Evolutionary conservation across 495 filamentous ascomycete species (phyloP).

Genomic region (Aspergillus kassunensis): DNA sequence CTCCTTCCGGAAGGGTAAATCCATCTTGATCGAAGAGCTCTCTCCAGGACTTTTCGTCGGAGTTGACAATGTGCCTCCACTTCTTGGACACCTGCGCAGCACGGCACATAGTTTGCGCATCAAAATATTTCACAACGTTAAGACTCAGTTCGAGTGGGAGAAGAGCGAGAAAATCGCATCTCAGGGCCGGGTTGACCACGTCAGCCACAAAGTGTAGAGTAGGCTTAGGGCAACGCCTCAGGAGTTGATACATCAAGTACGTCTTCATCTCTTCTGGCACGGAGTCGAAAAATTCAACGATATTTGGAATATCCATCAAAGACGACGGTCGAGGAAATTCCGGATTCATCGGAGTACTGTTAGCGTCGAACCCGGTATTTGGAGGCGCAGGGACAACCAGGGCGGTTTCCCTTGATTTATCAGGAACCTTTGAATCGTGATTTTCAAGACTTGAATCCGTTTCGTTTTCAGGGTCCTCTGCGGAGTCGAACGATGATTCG

Average conservation of each 20-base stretch:
- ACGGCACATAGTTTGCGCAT: constrained; percentile 81
- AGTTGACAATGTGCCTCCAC: constrained; percentile 86
- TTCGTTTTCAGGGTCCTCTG: constrained; percentile 41
- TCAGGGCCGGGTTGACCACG: constrained; percentile 92
- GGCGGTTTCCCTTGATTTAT: constrained; percentile 20
- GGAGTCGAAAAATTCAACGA: constrained; percentile 86
- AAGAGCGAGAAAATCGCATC: constrained; percentile 83
- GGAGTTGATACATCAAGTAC: constrained; percentile 93
- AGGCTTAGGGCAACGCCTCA: constrained; percentile 82
- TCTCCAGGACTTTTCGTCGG: constrained; percentile 94
- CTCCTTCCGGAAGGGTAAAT: constrained; percentile 71
- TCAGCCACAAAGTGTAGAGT: constrained; percentile 89
- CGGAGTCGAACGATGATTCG: constrained; percentile 43
- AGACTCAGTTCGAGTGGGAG: constrained; percentile 84
- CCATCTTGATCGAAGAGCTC: constrained; percentile 83
- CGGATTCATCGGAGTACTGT: constrained; percentile 7
- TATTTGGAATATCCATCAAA: constrained; percentile 70
- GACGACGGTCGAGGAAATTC: constrained; percentile 33
- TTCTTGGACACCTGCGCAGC: constrained; percentile 91
- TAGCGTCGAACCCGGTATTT: constrained; percentile 2
- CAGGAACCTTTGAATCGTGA: constrained; percentile 24
- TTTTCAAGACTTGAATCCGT: constrained; percentile 46
- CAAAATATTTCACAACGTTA: constrained; percentile 82
- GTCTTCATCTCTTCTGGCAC: constrained; percentile 85
- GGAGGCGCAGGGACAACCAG: constrained; percentile 4